A percentile compares a stretch with the other conserved stretches of the same genome.
Evolutionary conservation across 805 yeast genomes (phyloP).

Genomic region (Pichia scutulata): DNA sequence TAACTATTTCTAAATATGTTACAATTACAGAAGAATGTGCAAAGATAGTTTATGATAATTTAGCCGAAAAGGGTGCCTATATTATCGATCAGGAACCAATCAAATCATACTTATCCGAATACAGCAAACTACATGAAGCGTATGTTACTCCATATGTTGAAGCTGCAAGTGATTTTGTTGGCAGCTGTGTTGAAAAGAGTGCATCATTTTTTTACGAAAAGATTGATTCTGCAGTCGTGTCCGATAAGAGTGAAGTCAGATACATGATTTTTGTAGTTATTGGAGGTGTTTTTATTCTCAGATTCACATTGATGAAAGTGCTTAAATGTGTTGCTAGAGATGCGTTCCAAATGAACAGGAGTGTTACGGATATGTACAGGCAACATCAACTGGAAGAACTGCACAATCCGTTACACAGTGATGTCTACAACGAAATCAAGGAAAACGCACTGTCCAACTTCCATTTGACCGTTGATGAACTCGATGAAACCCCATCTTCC

Average conservation of each 20-base stretch:
- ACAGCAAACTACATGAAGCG: not conserved
- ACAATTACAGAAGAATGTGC: not conserved
- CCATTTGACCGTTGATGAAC: not conserved
- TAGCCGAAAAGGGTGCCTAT: not conserved
- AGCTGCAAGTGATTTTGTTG: not conserved
- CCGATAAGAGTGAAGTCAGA: not conserved
- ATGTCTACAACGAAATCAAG: conserved; percentile 16
- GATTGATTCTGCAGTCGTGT: not conserved
- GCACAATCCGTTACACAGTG: not conserved
- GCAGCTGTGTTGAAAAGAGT: not conserved
- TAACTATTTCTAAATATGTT: not conserved
- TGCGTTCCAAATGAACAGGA: conserved; percentile 18
- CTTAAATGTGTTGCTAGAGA: conserved; percentile 19
- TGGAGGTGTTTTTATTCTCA: conserved; percentile 12
- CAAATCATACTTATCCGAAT: not conserved
- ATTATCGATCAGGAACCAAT: not conserved
- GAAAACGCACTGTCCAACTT: not conserved
- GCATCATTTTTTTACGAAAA: not conserved
- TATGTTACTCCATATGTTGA: conserved; percentile 5
- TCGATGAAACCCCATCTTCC: too few relatives aligned
- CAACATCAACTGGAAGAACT: conserved; percentile 9
- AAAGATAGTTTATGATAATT: not conserved
- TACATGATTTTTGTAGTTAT: conserved; percentile 8
- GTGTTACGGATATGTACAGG: conserved; percentile 22
- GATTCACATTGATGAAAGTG: conserved; percentile 4